Percentiles rank a stretch among this genome's conserved stretches.
These are phyloP conservation scores for Suhomyces vadensis DNA, from an alignment of 805 yeast genomes.

Conservation along the genomic window DNA sequence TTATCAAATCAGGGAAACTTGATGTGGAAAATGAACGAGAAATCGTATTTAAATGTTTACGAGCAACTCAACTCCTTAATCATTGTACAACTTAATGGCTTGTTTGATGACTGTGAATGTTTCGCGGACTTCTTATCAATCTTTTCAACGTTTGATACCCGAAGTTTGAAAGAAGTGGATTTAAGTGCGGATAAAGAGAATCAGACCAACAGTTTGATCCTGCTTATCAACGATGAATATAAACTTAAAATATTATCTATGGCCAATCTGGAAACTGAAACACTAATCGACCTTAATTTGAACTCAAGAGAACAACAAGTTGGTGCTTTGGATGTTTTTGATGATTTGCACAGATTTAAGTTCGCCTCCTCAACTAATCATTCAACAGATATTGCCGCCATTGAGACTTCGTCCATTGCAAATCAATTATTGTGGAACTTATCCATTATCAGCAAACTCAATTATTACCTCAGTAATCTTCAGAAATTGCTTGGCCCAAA, in stretches of 20 bases:
- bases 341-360: background rate
- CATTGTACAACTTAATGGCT: constrained; percentile 23
- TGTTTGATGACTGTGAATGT: constrained; percentile 24
- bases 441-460: constrained; percentile 22
- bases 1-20: constrained; percentile 31
- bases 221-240: constrained; percentile 37
- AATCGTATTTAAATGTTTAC: constrained; percentile 23
- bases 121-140: constrained; percentile 31
- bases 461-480: constrained; percentile 26
- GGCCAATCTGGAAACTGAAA: constrained; percentile 29
- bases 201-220: constrained; percentile 16
- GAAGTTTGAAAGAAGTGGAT: constrained; percentile 4
- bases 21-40: constrained; percentile 31
- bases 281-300: constrained; percentile 15
- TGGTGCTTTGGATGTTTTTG: background rate
- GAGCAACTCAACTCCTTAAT: constrained; percentile 23
- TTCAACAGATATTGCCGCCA: background rate
- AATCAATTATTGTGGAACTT: constrained; percentile 7
- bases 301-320: background rate
- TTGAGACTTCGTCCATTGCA: background rate
- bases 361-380: background rate
- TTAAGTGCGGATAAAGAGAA: constrained; percentile 9
- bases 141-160: constrained; percentile 24
- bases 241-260: constrained; percentile 31
- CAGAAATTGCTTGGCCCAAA: constrained; percentile 30